Evolutionary conservation across 148 eudicot genomes (phyloP).

Genomic region (Fagopyrum esculentum): DNA sequence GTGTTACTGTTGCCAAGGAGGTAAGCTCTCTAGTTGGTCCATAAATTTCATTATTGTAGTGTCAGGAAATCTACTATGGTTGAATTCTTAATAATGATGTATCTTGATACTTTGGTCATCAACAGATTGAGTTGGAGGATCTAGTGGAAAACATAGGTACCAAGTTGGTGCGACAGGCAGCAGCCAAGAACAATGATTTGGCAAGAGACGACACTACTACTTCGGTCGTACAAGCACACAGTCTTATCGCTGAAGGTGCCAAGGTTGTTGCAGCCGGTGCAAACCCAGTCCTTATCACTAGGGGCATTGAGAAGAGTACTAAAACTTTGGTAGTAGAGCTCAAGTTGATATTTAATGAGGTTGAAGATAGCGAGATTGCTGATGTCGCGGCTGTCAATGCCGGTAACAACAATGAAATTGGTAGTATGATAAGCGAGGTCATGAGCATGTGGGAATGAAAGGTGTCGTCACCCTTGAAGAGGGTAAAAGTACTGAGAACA

Average conservation of each 20-base stretch:
- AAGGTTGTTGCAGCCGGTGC: constrained; percentile 98
- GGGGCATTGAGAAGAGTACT: constrained; percentile 90
- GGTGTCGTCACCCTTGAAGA: constrained; percentile 86
- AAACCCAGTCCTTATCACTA: constrained; percentile 83
- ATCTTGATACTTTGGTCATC: background rate
- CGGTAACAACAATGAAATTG: constrained; percentile 83
- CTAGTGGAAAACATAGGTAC: constrained; percentile 76
- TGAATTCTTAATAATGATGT: background rate
- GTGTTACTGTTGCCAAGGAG: constrained; percentile 21
- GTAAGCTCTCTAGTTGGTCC: background rate
- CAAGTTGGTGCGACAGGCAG: constrained; percentile 70
- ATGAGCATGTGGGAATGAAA: constrained; percentile 61
- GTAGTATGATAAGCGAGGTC: constrained; percentile 69
- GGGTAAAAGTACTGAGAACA: constrained; percentile 85
- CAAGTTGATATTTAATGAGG: constrained; percentile 57
- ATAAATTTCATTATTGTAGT: background rate
- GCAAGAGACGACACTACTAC: constrained; percentile 79
- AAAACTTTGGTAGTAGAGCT: constrained; percentile 57
- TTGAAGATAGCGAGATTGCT: constrained; percentile 71
- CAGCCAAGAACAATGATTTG: constrained; percentile 69
- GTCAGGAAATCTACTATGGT: background rate
- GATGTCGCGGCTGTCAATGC: constrained; percentile 99
- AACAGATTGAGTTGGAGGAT: constrained; percentile 68
- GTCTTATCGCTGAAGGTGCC: constrained; percentile 66
- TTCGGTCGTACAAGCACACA: constrained; percentile 72